These are phyloP conservation scores for Ogataea ramenticola DNA, from an alignment of 805 yeast genomes.

Conservation along the genomic window DNA sequence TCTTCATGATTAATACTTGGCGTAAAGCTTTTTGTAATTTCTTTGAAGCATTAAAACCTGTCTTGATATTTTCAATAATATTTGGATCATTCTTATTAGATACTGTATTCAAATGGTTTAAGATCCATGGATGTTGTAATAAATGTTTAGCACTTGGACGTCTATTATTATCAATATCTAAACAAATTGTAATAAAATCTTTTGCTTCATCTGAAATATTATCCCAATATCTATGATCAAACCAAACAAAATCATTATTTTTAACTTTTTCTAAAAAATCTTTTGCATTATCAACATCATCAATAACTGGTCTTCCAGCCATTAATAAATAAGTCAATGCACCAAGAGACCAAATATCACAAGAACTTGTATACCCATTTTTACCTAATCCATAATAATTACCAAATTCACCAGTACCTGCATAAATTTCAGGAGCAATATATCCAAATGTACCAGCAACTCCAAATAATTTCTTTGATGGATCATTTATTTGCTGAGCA, in stretches of 20 bases:
- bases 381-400: constrained; percentile 27
- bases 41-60: constrained; percentile 67
- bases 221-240: constrained; percentile 84
- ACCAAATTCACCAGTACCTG: constrained; percentile 37
- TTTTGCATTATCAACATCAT: constrained; percentile 71
- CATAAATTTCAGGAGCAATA: constrained; percentile 87
- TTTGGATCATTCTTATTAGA: constrained; percentile 32
- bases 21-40: constrained; percentile 79
- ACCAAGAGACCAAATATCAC: constrained; percentile 95
- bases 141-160: constrained; percentile 61
- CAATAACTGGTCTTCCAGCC: constrained; percentile 89
- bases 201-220: constrained; percentile 72
- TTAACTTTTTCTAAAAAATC: constrained; percentile 78
- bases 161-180: constrained; percentile 51
- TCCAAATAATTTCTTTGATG: constrained; percentile 7
- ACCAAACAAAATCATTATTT: constrained; percentile 67
- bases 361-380: constrained; percentile 86
- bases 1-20: constrained; percentile 66
- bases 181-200: constrained; percentile 57
- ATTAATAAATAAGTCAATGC: constrained; percentile 85
- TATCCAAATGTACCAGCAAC: constrained; percentile 74
- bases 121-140: constrained; percentile 67
- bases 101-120: constrained; percentile 22
- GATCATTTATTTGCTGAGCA: constrained; percentile 48
- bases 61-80: constrained; percentile 68